A percentile compares a stretch with the other conserved stretches of the same genome.
Conservation (phyloP, 2,329 filamentous ascomycete genomes). For the Aspergillus felis region DNA sequence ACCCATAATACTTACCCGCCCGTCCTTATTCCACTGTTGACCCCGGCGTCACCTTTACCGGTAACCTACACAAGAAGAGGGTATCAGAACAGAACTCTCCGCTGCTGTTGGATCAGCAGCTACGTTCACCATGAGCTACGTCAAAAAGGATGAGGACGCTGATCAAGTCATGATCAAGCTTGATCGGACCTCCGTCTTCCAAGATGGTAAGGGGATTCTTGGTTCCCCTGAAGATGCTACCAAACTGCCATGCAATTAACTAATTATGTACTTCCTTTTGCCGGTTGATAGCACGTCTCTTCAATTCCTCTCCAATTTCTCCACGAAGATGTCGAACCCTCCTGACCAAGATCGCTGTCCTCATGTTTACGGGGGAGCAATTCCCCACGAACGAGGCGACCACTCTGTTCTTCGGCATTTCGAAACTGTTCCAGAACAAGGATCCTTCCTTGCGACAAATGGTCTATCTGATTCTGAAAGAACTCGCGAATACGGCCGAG, state of each 20-base stretch:
- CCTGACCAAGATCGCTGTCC: slow-evolving; percentile 92
- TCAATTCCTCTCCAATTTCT: slow-evolving; percentile 96
- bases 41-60: slow-evolving; percentile 6
- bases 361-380: slow-evolving; percentile 93
- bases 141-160: slow-evolving; percentile 99
- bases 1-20: slow-evolving; percentile 11
- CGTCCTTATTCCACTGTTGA: slow-evolving; percentile 18
- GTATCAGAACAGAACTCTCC: slow-evolving; percentile 7
- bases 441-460: slow-evolving; percentile 97
- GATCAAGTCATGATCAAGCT: slow-evolving; percentile 93
- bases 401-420: slow-evolving; percentile 97
- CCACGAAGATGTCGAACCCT: slow-evolving; percentile 96
- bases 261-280: slow-evolving; percentile 8
- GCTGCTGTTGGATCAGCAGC: slow-evolving; percentile 30
- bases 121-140: slow-evolving; percentile 71
- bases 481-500: slow-evolving; percentile 89
- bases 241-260: slow-evolving; percentile 13
- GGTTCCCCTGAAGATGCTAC: slow-evolving; percentile 19
- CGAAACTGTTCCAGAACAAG: slow-evolving; percentile 99
- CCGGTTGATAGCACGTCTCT: slow-evolving; percentile 71
- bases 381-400: slow-evolving; percentile 98
- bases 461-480: slow-evolving; percentile 98
- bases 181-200: slow-evolving; percentile 95
- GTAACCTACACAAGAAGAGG: slow-evolving; percentile 5
- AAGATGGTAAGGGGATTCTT: slow-evolving; percentile 70